Base-by-base conservation (phyloP, 805 yeast species). In the Cyberlindnera maritima region DNA sequence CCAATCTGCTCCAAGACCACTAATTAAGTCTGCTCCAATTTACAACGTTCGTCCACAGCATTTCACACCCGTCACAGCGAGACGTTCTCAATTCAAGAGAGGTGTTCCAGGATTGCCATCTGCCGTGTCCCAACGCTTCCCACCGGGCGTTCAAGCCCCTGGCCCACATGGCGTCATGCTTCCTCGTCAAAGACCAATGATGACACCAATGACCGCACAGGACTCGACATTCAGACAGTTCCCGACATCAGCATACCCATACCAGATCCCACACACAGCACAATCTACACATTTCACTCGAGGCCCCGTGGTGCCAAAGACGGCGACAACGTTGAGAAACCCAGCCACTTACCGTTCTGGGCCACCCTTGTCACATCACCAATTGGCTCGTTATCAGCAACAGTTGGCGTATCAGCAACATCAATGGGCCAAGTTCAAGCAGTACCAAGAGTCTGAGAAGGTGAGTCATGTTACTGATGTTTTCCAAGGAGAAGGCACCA, bases 391-490 rank as follows among this genome's bases (percentile, higher is more conserved):
- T n/a, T 58, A 59, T 25, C 62, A 60, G 33, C 61, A 59, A 34
- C 62, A 59, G 29, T 14, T 55, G 18, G 56, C 57, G 4, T 54
- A 49, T 36, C 62, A 60, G 21, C 62, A 60, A 26, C 58, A 55
- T 15, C 61, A 58, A 31, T 55, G 62, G 61, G 53, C 58, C 14
- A 60, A 58, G 36, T 58, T 60, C 38, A 56, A 55, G 31, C 52
- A 54, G 23, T 60, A 56, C 19, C 56, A 54, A 28, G 56, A 56
- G n/a, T 50, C 57, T 2, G 50, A 47, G 40, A 52, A 50, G 26
- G 55, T 46, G 10, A 54, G 44, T 35, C 66, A 69, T 38, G 79
- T 75, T 2, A 69, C 77, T 4, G 82, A 77, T 55, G 78, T 77
- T 3, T 77, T 74, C 53, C 69, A 67, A 44, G 76, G 75, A 2